Conservation (phyloP, 345 rosid species). For the Euclidium syriacum region DNA sequence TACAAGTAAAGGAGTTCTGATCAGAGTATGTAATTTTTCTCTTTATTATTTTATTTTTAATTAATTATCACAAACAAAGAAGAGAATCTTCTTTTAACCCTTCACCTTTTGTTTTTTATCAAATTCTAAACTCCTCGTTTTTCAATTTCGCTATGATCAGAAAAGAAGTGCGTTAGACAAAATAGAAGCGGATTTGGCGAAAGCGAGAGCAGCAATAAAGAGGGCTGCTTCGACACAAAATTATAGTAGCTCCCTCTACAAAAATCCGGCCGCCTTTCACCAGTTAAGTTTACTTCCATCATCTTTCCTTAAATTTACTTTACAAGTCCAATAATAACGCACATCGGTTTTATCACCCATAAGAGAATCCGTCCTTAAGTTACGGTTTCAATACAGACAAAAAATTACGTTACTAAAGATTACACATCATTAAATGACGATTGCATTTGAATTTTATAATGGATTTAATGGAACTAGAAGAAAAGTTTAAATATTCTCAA, state of each 20-base stretch:
- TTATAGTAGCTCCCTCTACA: slow-evolving; percentile 44
- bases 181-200: slow-evolving; percentile 40
- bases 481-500: no score
- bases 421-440: no score
- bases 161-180: slow-evolving; percentile 25
- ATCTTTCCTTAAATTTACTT: no score
- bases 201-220: slow-evolving; percentile 46
- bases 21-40: slow-evolving; percentile 3
- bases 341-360: no score
- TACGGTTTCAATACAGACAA: no score
- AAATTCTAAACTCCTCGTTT: not conserved
- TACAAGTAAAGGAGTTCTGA: slow-evolving; percentile 1
- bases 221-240: slow-evolving; percentile 36
- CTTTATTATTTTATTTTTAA: not conserved
- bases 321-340: no score
- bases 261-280: slow-evolving; percentile 53
- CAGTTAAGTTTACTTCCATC: no score
- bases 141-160: slow-evolving; percentile 2
- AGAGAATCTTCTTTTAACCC: not conserved
- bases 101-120: not conserved
- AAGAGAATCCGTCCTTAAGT: no score
- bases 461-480: no score
- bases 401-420: no score
- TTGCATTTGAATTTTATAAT: no score
- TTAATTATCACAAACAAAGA: not conserved